Evolutionary conservation across 495 filamentous ascomycete genomes (phyloP), one percentile per base, ranked within the genome.

Genomic region (Talaromyces stipitatus): DNA sequence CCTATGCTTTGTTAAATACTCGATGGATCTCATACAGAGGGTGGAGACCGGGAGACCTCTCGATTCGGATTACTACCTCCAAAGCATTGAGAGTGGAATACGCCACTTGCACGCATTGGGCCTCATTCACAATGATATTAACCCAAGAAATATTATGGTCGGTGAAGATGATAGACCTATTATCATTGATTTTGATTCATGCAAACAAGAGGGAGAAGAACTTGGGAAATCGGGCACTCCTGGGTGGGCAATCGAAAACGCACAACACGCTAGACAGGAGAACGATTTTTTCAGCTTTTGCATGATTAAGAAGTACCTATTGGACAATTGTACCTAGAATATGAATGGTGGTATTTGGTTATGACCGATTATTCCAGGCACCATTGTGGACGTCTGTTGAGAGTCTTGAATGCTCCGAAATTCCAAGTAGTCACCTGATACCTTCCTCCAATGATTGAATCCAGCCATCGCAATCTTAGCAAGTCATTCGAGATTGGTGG

Each of bases 111-210:
- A 74, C 58, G 55, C 51, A 22, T 56, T 76, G 48, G 66, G 63
- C 0, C 28, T 72, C 20, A 64, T 70, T 3, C 72, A 76, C 54
- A 73, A 72, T 54, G 70, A 78, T 32, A 63, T 75, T 24, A 73
- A 69, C 55, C 67, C 68, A 3, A 57, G 50, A 7, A 78, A 72
- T 46, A 66, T 75, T 50, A 69, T 72, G 66, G n/a, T 73, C 55
- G 67, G 69, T 20, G 62, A 14, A 8, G 54, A 69, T 16, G 62
- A 66, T 22, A 61, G 57, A 20, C 63, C 67, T 27, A 52, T 77
- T 55, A 67, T 77, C 22, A 69, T 74, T 36, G 72, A 78, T 63
- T 78, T 78, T 50, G 69, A 71, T 62, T 70, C 67, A 16, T 71
- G 59, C 54, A 61, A 65, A 52, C 18, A n/a, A 9, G 57, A 71